phyloP scores from a whole-genome alignment of 306 rosid species.

The Albizia julibrissin region DNA sequence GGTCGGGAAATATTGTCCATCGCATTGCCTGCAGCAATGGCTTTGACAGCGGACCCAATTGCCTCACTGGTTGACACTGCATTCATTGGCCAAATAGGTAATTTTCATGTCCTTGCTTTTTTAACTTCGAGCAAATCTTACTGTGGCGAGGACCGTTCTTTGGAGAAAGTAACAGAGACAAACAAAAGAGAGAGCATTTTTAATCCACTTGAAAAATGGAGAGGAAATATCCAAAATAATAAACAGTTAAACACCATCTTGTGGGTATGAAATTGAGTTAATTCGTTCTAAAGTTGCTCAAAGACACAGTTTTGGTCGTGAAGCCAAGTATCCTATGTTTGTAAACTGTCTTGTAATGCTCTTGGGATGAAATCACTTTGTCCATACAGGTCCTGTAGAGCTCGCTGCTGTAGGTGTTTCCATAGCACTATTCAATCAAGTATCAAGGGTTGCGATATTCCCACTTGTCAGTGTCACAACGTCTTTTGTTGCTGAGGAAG shows the following conservation, averaged over 20 bases:
- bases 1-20: slow-evolving; percentile 76
- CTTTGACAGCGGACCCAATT: slow-evolving; percentile 91
- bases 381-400: slow-evolving; percentile 75
- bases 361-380: slow-evolving; percentile 14
- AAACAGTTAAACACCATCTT: background rate
- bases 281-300: background rate
- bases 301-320: background rate
- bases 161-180: background rate
- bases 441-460: slow-evolving; percentile 82
- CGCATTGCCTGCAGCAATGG: slow-evolving; percentile 92
- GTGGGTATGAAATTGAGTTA: background rate
- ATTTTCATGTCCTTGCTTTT: slow-evolving; percentile 23
- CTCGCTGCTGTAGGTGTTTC: slow-evolving; percentile 99
- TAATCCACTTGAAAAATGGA: slow-evolving; percentile 5
- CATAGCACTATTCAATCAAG: slow-evolving; percentile 93
- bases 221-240: background rate
- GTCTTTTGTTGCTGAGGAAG: slow-evolving; percentile 98
- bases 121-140: background rate
- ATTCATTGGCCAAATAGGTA: slow-evolving; percentile 91
- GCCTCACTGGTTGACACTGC: slow-evolving; percentile 95
- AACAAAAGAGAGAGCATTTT: background rate
- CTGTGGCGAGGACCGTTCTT: background rate
- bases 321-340: background rate
- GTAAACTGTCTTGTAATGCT: slow-evolving; percentile 15
- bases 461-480: slow-evolving; percentile 95